Conservation (phyloP, 106 monocot species). For the Dendrobium chrysotoxum region DNA sequence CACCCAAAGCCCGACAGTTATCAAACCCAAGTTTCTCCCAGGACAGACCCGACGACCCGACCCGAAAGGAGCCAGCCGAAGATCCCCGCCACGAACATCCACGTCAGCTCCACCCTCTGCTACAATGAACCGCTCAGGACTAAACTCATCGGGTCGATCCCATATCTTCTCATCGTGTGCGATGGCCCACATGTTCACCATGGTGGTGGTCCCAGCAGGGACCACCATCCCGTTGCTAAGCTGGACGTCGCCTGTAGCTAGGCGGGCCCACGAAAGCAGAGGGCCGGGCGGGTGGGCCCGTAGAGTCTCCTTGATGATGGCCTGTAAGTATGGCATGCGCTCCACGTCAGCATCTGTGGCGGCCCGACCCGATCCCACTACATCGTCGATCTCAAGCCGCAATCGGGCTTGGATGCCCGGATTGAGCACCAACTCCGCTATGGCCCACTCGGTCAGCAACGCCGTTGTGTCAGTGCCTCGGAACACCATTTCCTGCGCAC, state of each 20-base stretch:
- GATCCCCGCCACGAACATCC: slow-evolving; percentile 41
- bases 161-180: slow-evolving; percentile 45
- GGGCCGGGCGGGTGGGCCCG: slow-evolving; percentile 45
- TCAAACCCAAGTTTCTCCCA: slow-evolving; percentile 45
- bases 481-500: slow-evolving; percentile 59
- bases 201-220: slow-evolving; percentile 48
- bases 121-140: slow-evolving; percentile 30
- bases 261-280: slow-evolving; percentile 56
- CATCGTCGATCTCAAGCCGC: slow-evolving; percentile 24
- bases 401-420: slow-evolving; percentile 30
- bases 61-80: slow-evolving; percentile 51
- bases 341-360: slow-evolving; percentile 44
- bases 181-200: slow-evolving; percentile 80
- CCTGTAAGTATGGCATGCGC: slow-evolving; percentile 43
- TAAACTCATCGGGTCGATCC: slow-evolving; percentile 22
- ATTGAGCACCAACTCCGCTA: slow-evolving; percentile 55
- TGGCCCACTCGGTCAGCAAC: slow-evolving; percentile 57
- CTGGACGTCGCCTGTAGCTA: slow-evolving; percentile 39
- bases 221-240: slow-evolving; percentile 66
- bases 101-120: slow-evolving; percentile 31
- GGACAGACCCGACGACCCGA: slow-evolving; percentile 47
- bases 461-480: slow-evolving; percentile 65
- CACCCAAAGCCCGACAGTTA: slow-evolving; percentile 37
- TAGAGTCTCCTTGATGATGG: slow-evolving; percentile 54
- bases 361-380: slow-evolving; percentile 7